Evolutionary conservation across 1,284 basidiomycete genomes (phyloP).

Genomic region (Sporisorium iseilematis-ciliati): DNA sequence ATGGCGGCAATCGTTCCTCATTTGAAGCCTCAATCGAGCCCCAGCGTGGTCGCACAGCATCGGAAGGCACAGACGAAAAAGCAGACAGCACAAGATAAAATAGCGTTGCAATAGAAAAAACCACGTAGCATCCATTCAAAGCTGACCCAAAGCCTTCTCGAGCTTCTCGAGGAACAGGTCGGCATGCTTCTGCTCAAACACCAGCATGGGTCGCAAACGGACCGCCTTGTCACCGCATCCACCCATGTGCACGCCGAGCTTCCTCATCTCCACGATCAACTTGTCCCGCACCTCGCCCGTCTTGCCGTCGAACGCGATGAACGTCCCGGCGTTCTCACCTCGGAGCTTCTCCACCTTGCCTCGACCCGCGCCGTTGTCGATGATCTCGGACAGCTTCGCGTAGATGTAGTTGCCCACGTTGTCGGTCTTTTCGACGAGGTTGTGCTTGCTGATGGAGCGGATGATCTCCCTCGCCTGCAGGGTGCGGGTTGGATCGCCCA

Average conservation of each 20-base stretch:
- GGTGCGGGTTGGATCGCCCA: constrained; percentile 73
- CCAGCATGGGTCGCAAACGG: constrained; percentile 73
- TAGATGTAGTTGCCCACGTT: constrained; percentile 70
- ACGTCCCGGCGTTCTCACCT: constrained; percentile 73
- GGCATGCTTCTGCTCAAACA: constrained; percentile 72
- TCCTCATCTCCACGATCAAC: constrained; percentile 71
- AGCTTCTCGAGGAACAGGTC: constrained; percentile 71
- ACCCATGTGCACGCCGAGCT: constrained; percentile 72
- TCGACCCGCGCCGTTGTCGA: constrained; percentile 37
- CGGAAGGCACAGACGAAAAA: too few relatives aligned
- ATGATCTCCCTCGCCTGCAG: constrained; percentile 74
- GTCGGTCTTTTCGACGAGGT: constrained; percentile 70
- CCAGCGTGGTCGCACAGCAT: too few relatives aligned
- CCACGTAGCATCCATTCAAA: too few relatives aligned
- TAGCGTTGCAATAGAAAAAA: too few relatives aligned
- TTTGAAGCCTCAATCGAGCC: too few relatives aligned
- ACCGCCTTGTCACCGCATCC: constrained; percentile 71
- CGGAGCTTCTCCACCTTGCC: constrained; percentile 70
- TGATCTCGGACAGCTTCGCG: constrained; percentile 65
- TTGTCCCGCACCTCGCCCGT: constrained; percentile 70
- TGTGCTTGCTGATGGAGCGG: constrained; percentile 71
- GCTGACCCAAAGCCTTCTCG: constrained; percentile 51
- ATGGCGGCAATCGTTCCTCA: too few relatives aligned
- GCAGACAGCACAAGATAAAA: too few relatives aligned
- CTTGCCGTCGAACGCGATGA: constrained; percentile 73